A percentile compares a stretch with the other conserved stretches of the same genome.
Conservation (phyloP, 352 stramenopile species). For the Hyaloperonospora brassicae region DNA sequence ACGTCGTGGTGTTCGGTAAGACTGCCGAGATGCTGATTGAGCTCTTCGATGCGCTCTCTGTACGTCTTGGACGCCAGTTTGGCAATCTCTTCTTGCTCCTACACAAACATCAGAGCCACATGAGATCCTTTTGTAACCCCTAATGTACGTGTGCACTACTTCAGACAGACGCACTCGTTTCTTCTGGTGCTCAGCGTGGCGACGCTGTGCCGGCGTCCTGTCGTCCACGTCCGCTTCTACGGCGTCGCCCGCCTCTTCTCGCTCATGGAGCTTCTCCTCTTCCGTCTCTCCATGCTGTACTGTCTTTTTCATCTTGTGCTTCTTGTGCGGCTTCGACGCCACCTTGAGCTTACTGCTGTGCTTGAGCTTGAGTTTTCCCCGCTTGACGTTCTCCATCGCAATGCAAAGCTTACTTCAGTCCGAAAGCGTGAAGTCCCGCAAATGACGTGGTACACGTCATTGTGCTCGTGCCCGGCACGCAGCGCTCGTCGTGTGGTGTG, state of each 20-base stretch:
- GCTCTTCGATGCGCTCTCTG: slow-evolving; percentile 91
- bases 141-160: background rate
- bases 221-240: slow-evolving; percentile 32
- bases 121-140: slow-evolving; percentile 1
- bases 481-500: too few relatives aligned
- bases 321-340: slow-evolving; percentile 42
- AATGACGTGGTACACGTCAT: too few relatives aligned
- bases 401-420: background rate
- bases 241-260: slow-evolving; percentile 14
- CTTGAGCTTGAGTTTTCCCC: slow-evolving; percentile 83
- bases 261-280: slow-evolving; percentile 13
- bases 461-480: too few relatives aligned
- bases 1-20: slow-evolving; percentile 98
- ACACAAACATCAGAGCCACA: background rate
- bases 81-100: slow-evolving; percentile 84
- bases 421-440: too few relatives aligned
- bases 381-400: slow-evolving; percentile 70
- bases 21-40: slow-evolving; percentile 92
- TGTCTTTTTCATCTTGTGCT: slow-evolving; percentile 45
- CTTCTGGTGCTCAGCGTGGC: slow-evolving; percentile 68
- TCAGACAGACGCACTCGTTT: slow-evolving; percentile 50
- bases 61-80: slow-evolving; percentile 85
- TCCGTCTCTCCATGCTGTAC: slow-evolving; percentile 33
- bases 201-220: slow-evolving; percentile 68
- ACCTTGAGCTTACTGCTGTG: slow-evolving; percentile 53